A percentile compares a stretch with the other conserved stretches of the same genome.
Evolutionary conservation across 164 flowering plant genomes (phyloP).

Genomic region (Vitis rupestris): DNA sequence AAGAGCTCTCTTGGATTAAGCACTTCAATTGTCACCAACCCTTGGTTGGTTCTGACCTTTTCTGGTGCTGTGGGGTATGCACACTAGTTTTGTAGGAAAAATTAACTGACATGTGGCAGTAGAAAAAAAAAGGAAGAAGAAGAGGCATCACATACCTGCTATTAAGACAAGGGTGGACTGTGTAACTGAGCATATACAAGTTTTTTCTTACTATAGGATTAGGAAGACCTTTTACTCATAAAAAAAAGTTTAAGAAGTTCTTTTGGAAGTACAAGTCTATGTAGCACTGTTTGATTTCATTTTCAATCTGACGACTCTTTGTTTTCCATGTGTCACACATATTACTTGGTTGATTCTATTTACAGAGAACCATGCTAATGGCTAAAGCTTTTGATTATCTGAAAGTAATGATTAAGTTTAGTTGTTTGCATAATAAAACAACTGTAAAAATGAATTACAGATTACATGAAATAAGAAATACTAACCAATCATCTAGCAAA

Average conservation of each 20-base stretch:
- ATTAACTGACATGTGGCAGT: background rate
- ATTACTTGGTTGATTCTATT: background rate
- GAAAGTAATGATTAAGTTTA: too few species aligned
- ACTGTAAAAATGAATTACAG: background rate
- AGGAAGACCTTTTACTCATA: too few species aligned
- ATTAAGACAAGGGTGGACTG: background rate
- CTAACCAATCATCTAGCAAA: background rate
- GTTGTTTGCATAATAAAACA: too few species aligned
- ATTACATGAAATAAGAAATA: background rate
- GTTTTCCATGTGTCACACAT: background rate
- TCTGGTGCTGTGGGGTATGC: too few species aligned
- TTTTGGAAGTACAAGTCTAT: background rate
- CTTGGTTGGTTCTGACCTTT: too few species aligned
- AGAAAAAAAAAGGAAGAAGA: background rate
- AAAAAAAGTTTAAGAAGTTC: background rate
- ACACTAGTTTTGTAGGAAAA: background rate
- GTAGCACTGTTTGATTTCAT: background rate
- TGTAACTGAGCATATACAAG: background rate
- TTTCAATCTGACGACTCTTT: background rate
- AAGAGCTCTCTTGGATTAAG: too few species aligned
- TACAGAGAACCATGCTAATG: background rate
- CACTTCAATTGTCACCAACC: too few species aligned
- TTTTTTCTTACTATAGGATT: background rate
- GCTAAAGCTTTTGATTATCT: too few species aligned
- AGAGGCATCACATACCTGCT: background rate